Evolutionary conservation across 768 basidiomycete genomes (phyloP).

Genomic region (Pleurotus salmoneostramineus): DNA sequence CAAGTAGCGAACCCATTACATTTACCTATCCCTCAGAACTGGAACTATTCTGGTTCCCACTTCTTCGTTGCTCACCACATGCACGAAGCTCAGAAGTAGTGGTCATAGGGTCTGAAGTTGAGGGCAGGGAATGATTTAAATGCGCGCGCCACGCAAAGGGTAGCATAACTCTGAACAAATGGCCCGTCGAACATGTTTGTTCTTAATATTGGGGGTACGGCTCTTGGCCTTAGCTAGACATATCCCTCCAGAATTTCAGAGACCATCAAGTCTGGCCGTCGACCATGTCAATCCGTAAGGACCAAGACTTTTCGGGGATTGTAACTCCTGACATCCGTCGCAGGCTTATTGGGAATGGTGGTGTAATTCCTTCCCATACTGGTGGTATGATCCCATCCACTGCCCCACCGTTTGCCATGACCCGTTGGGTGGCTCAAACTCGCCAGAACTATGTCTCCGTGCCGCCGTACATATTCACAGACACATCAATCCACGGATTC

Average conservation of each 20-base stretch:
- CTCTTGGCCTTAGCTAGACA: not conserved
- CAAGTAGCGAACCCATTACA: not conserved
- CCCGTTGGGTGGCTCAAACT: slow-evolving; percentile 61
- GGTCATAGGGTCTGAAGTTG: not conserved
- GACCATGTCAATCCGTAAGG: slow-evolving; percentile 27
- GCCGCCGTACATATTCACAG: slow-evolving; percentile 47
- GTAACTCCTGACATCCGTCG: not conserved
- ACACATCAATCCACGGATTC: slow-evolving; percentile 45
- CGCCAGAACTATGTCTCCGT: slow-evolving; percentile 53
- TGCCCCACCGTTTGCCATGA: slow-evolving; percentile 64
- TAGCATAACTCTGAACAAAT: not conserved
- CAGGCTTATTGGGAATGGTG: slow-evolving; percentile 47
- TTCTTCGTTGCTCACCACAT: not conserved
- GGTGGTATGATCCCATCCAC: slow-evolving; percentile 58
- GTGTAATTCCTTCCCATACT: slow-evolving; percentile 44
- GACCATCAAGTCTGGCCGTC: slow-evolving; percentile 20
- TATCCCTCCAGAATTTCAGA: not conserved
- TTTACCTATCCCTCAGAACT: not conserved
- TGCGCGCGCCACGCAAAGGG: not conserved
- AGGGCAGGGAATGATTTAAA: not conserved
- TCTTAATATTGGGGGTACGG: not conserved
- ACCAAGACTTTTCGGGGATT: not conserved
- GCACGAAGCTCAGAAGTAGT: not conserved
- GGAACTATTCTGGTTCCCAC: not conserved
- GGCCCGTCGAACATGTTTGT: not conserved